Evolutionary conservation across 768 basidiomycete species (phyloP), one percentile per base, ranked within the genome.

Genomic region (Trametes coccinea): DNA sequence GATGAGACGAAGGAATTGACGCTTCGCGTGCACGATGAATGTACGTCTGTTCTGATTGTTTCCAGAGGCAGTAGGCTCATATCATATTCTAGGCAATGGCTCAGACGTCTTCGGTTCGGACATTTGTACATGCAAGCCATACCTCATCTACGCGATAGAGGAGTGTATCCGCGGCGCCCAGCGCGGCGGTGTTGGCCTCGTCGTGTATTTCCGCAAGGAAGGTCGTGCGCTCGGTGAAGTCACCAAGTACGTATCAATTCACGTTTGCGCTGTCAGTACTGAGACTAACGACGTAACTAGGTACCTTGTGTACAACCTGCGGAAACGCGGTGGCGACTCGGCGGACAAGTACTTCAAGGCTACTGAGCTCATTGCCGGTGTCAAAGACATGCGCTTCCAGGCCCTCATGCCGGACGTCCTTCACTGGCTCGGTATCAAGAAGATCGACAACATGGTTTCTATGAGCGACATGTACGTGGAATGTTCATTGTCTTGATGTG

Each of bases 31-130:
- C 95, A 98, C 72, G 96, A 97, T 69, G 94, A 95, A 78, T 98
- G 95, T 86, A 71, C 10, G 81, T 72, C 34, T 17, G 13, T 13
- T 30, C n/a, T 10, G 29, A 60, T n/a, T 43, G 58, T 29, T 14
- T 22, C 41, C 37, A 16, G 17, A 43, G 29, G 13, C 16, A 8
- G 5, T 2, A 1, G n/a, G 2, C 45, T 40, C 4, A 45, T 39
- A 45, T 14, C 22, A 2, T 4, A 45, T 16, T 5, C n/a, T 17
- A 89, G 87, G 89, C 71, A 95, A 95, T 69, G 95, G 95, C 5
- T 95, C 93, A 6, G 95, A 98, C 73, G 95, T 97, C 47, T 97
- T 97, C 69, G 95, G 95, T 11, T 95, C 92, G 0, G 91, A 93
- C 66, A 94, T 93, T 67, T 93, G 90, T 70, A 93, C 92, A 0